A percentile compares a stretch with the other conserved stretches of the same genome.
Evolutionary conservation across 768 basidiomycete species (phyloP).

Genomic region (Lactifluus rugatus): DNA sequence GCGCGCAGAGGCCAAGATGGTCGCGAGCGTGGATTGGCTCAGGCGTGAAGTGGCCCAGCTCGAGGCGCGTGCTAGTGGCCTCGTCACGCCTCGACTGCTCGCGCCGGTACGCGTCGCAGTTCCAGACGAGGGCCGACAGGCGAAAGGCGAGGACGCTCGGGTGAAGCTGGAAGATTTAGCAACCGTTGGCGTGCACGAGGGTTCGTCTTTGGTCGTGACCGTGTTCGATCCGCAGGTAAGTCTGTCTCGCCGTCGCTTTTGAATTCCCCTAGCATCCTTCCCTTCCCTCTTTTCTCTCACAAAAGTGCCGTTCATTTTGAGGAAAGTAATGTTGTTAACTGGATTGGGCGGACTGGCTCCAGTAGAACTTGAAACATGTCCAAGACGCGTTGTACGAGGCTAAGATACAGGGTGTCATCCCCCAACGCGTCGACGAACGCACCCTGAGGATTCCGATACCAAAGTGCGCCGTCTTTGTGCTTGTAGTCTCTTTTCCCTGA

Average conservation of each 20-base stretch:
- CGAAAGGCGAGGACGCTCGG: conserved; percentile 1
- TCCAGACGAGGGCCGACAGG: conserved; percentile 24
- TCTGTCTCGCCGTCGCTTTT: conserved; percentile 3
- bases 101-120: conserved; percentile 54
- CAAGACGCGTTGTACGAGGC: conserved; percentile 71
- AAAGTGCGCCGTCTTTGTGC: conserved; percentile 37
- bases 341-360: conserved; percentile 7
- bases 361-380: conserved; percentile 67
- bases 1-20: conserved; percentile 58
- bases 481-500: not conserved
- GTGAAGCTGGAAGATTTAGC: conserved; percentile 55
- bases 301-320: not conserved
- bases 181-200: conserved; percentile 74
- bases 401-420: conserved; percentile 60
- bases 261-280: too few species aligned
- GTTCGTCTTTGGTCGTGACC: conserved; percentile 60
- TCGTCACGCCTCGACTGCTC: conserved; percentile 64
- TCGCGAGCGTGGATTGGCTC: conserved; percentile 57
- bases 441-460: conserved; percentile 77
- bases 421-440: conserved; percentile 57
- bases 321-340: not conserved
- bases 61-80: conserved; percentile 65
- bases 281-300: not conserved
- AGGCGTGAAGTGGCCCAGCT: conserved; percentile 64
- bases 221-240: conserved; percentile 72